Conservation (phyloP, 352 stramenopile genomes). For the Phytophthora sp. region DNA sequence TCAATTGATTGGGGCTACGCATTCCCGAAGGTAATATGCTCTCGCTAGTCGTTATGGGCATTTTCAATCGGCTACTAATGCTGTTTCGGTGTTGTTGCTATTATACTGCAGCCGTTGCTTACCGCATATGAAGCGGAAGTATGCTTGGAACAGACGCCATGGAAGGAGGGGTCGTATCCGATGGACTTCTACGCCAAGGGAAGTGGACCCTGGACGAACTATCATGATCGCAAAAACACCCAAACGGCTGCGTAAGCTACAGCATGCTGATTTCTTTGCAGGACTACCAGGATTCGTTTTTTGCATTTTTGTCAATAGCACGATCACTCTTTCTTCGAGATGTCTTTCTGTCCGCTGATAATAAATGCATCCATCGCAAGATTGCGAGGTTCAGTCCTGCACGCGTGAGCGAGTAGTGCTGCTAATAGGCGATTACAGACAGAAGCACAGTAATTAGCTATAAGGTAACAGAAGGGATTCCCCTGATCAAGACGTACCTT, state of each 20-base stretch:
- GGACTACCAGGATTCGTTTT: slow-evolving; percentile 17
- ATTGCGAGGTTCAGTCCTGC: slow-evolving; percentile 12
- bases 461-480: neutral
- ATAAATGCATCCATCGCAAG: slow-evolving; percentile 18
- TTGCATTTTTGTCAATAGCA: slow-evolving; percentile 38
- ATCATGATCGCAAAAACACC: slow-evolving; percentile 73
- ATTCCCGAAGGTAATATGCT: slow-evolving; percentile 92
- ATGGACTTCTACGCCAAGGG: slow-evolving; percentile 99
- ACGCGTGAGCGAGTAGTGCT: slow-evolving; percentile 30
- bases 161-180: slow-evolving; percentile 93
- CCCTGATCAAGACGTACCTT: slow-evolving; percentile 34
- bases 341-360: slow-evolving; percentile 23
- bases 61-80: neutral
- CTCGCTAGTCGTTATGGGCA: neutral
- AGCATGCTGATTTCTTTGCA: neutral
- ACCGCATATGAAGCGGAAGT: slow-evolving; percentile 98
- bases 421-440: neutral
- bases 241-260: slow-evolving; percentile 18
- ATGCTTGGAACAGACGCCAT: slow-evolving; percentile 89
- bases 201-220: slow-evolving; percentile 98
- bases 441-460: slow-evolving; percentile 17
- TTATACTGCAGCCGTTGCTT: slow-evolving; percentile 91
- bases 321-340: slow-evolving; percentile 17
- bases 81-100: neutral
- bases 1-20: slow-evolving; percentile 99